phyloP scores from a whole-genome alignment of 164 flowering plant species.

The Taxillus chinensis region DNA sequence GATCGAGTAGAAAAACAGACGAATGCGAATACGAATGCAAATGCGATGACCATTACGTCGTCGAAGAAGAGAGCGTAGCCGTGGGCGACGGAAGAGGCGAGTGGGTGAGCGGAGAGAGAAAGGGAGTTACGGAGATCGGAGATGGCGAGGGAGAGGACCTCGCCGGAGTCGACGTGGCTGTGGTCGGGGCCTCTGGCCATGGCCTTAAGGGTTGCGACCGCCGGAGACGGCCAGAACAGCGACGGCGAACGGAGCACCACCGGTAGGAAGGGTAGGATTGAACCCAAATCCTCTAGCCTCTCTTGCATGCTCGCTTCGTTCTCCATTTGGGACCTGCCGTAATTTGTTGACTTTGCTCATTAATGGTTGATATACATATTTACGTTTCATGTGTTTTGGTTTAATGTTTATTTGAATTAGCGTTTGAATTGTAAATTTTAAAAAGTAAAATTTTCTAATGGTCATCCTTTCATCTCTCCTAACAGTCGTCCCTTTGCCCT shows the following conservation, averaged over 20 bases:
- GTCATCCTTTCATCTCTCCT: no score
- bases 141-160: constrained; percentile 44
- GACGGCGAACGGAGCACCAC: constrained; percentile 31
- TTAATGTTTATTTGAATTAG: no score
- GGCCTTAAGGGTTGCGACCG: constrained; percentile 42
- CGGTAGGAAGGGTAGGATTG: constrained; percentile 56
- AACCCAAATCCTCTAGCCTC: constrained; percentile 27
- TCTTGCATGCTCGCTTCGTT: no score
- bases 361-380: no score
- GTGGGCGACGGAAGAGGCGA: constrained; percentile 25
- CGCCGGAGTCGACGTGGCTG: constrained; percentile 64
- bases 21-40: no score
- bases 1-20: no score
- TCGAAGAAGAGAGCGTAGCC: constrained; percentile 73
- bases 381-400: no score
- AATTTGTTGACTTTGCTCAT: no score
- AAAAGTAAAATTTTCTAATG: no score
- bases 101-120: constrained; percentile 22
- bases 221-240: constrained; percentile 63
- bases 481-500: no score
- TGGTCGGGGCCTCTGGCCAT: constrained; percentile 50
- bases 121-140: constrained; percentile 48
- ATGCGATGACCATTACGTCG: constrained; percentile 24
- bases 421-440: no score
- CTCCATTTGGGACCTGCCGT: no score